Evolutionary conservation across 208 protist genomes (phyloP).

Genomic region (Crithidia sp.): DNA sequence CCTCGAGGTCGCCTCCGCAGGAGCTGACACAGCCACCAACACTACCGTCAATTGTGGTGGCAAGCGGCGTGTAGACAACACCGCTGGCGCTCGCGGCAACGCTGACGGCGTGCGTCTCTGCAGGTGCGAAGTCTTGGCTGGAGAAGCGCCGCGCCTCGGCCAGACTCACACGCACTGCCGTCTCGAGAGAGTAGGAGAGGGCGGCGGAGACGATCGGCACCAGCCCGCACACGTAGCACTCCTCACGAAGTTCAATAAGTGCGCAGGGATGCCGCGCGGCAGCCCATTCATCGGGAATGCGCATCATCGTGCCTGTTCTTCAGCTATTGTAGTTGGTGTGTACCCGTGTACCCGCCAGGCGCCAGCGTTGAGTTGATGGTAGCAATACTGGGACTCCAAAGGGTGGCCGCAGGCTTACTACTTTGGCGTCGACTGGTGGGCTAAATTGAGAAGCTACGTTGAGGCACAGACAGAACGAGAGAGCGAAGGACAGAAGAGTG

Average conservation of each 20-base stretch:
- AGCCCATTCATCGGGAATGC: conserved; percentile 51
- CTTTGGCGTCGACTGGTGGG: too few species aligned
- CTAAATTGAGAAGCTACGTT: too few species aligned
- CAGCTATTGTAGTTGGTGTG: not conserved
- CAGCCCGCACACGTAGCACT: conserved; percentile 33
- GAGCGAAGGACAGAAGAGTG: too few species aligned
- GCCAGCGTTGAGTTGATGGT: too few species aligned
- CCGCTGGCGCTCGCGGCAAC: not conserved
- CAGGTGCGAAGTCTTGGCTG: conserved; percentile 54
- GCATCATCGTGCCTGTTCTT: conserved; percentile 41
- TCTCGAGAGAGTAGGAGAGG: conserved; percentile 24
- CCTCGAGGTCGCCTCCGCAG: not conserved
- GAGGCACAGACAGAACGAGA: too few species aligned
- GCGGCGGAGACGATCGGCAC: conserved; percentile 32
- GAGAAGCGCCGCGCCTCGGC: conserved; percentile 34
- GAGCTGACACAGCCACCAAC: too few species aligned
- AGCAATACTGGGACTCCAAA: too few species aligned
- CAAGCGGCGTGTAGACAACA: conserved; percentile 9
- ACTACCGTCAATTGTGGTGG: not conserved
- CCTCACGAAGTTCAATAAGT: conserved; percentile 50
- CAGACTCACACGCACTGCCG: conserved; percentile 20
- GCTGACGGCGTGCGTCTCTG: conserved; percentile 41
- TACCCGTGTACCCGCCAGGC: not conserved
- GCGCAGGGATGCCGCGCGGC: conserved; percentile 44
- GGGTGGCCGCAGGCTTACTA: too few species aligned